A percentile compares a stretch with the other conserved stretches of the same genome.
These are phyloP conservation scores for Globisporangium polare DNA, from an alignment of 352 stramenopile species.

Conservation along the genomic window DNA sequence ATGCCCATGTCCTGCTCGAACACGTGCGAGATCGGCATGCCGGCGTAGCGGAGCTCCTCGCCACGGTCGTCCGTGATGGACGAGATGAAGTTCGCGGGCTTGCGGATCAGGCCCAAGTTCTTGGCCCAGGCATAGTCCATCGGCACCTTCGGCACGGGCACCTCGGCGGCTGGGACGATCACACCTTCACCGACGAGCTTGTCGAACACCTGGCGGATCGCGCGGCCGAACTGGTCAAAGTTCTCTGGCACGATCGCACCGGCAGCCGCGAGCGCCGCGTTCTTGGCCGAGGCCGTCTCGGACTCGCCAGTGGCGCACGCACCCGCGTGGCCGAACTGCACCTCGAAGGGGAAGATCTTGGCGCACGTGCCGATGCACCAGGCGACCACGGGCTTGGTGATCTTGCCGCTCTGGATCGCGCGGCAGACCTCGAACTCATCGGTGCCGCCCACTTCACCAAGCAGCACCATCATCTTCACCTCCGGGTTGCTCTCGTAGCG, in stretches of 20 bases:
- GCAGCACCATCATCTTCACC: conserved; percentile 95
- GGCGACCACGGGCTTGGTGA: conserved; percentile 96
- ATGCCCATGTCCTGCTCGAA: conserved; percentile 94
- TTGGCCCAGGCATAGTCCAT: conserved; percentile 98
- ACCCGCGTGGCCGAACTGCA: conserved; percentile 96
- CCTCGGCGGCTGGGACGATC: conserved; percentile 86
- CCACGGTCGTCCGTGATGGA: conserved; percentile 97
- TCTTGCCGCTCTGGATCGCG: conserved; percentile 90
- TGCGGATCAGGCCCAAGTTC: conserved; percentile 94
- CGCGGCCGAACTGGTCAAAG: conserved; percentile 94
- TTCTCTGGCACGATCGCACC: conserved; percentile 92
- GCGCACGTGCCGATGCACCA: conserved; percentile 98
- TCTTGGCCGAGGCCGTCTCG: conserved; percentile 94
- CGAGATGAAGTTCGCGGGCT: conserved; percentile 97
- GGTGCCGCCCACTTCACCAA: conserved; percentile 94
- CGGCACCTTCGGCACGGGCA: conserved; percentile 91
- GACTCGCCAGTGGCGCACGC: conserved; percentile 91
- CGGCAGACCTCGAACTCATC: conserved; percentile 96
- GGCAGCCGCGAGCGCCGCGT: conserved; percentile 85
- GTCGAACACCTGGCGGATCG: conserved; percentile 90
- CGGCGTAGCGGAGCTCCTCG: conserved; percentile 94
- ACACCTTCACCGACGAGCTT: conserved; percentile 68
- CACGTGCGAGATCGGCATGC: conserved; percentile 94
- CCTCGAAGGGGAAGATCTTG: conserved; percentile 97
- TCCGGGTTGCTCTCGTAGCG: conserved; percentile 95